These are phyloP conservation scores for Arachnomyces sp. DNA, from an alignment of 2,329 filamentous ascomycete species.

Conservation along the genomic window DNA sequence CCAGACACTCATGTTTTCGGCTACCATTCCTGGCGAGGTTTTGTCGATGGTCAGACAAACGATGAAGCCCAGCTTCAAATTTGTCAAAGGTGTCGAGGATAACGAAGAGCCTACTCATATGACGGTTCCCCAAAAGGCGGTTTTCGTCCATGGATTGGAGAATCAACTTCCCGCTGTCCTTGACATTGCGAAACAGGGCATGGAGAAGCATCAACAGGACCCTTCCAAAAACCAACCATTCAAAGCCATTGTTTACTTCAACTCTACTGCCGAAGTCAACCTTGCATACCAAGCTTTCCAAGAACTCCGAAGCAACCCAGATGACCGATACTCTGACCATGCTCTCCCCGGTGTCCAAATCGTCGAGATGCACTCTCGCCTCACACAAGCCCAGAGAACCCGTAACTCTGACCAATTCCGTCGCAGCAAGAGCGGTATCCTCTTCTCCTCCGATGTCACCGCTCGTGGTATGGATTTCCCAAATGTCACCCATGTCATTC, in stretches of 20 bases:
- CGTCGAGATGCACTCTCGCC: slow-evolving; percentile 67
- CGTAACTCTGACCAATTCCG: slow-evolving; percentile 65
- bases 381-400: slow-evolving; percentile 63
- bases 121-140: slow-evolving; percentile 69
- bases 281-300: slow-evolving; percentile 54
- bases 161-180: slow-evolving; percentile 69
- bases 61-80: slow-evolving; percentile 76
- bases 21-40: slow-evolving; percentile 79
- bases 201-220: slow-evolving; percentile 33
- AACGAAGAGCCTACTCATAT: slow-evolving; percentile 81
- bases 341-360: slow-evolving; percentile 29
- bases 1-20: slow-evolving; percentile 92
- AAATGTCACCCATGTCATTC: slow-evolving; percentile 69
- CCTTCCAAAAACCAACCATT: slow-evolving; percentile 52
- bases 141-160: slow-evolving; percentile 59
- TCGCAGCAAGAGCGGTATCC: slow-evolving; percentile 49
- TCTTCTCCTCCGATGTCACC: slow-evolving; percentile 72
- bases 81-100: slow-evolving; percentile 76
- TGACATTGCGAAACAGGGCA: slow-evolving; percentile 61
- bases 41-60: slow-evolving; percentile 68
- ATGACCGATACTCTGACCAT: slow-evolving; percentile 19
- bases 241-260: slow-evolving; percentile 94
- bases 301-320: slow-evolving; percentile 34
- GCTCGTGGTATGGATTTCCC: slow-evolving; percentile 80
- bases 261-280: slow-evolving; percentile 65